Evolutionary conservation across 257 asterid species (phyloP).

Genomic region (Anisodus acutangulus): DNA sequence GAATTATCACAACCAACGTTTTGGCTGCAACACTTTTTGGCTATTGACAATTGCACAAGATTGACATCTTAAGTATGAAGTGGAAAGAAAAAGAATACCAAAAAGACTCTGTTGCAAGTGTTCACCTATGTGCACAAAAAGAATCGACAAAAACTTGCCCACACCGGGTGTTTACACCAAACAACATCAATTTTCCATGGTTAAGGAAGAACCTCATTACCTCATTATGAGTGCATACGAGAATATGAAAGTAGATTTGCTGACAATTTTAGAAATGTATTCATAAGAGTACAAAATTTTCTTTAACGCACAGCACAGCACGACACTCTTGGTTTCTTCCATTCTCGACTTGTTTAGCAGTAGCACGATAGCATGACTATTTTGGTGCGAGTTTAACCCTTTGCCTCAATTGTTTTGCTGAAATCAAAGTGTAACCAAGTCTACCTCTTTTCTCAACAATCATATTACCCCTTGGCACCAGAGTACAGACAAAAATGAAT

Average conservation of each 20-base stretch:
- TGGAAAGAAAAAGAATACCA: too few species aligned
- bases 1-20: too few species aligned
- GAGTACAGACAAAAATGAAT: not conserved
- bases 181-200: too few species aligned
- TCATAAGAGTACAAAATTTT: not conserved
- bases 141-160: too few species aligned
- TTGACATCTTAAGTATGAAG: not conserved
- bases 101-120: not conserved
- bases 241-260: not conserved
- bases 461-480: not conserved
- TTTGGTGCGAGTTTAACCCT: not conserved
- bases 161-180: too few species aligned
- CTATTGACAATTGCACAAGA: not conserved
- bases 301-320: not conserved
- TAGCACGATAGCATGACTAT: not conserved
- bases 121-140: not conserved
- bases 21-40: not conserved
- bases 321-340: not conserved
- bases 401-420: not conserved
- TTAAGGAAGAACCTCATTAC: not conserved
- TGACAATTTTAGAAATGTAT: not conserved
- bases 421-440: not conserved
- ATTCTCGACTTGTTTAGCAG: not conserved
- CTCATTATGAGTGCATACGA: not conserved
- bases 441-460: conserved; percentile 6